Conservation (phyloP, 2,329 filamentous ascomycete species). For the Lachnellula hyalina region DNA sequence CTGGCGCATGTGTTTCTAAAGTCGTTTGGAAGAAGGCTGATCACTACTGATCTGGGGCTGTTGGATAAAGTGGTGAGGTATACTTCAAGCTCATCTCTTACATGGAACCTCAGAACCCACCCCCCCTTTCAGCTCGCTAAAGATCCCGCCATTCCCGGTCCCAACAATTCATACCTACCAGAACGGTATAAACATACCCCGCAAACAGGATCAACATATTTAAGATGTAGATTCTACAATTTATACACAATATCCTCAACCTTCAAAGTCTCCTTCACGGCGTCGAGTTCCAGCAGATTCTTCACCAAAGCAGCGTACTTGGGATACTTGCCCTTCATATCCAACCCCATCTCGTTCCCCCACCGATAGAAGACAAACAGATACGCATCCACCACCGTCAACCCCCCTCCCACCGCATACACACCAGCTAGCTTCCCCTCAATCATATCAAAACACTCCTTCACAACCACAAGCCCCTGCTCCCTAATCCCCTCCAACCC, state of each 20-base stretch:
- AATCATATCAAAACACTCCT: constrained; percentile 23
- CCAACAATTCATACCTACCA: too few species aligned
- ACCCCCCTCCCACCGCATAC: constrained; percentile 26
- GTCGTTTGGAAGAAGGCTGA: too few species aligned
- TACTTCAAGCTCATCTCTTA: too few species aligned
- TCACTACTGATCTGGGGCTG: too few species aligned
- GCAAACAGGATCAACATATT: too few species aligned
- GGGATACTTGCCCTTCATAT: constrained; percentile 21
- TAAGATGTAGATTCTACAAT: too few species aligned
- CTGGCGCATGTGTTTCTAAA: too few species aligned
- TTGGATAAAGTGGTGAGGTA: too few species aligned
- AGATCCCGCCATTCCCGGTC: too few species aligned
- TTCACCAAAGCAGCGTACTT: constrained; percentile 15
- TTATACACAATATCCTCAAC: constrained; percentile 4
- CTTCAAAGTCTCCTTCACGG: constrained; percentile 6
- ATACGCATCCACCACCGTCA: constrained; percentile 34
- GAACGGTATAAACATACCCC: too few species aligned
- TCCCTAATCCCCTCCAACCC: constrained; percentile 17
- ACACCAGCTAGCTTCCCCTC: constrained; percentile 22
- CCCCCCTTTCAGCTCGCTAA: too few species aligned
- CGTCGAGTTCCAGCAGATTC: constrained; percentile 10
- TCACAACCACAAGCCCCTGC: constrained; percentile 22
- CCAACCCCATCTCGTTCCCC: constrained; percentile 18
- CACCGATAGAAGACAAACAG: constrained; percentile 33
- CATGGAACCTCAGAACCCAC: too few species aligned